phyloP scores from a whole-genome alignment of 2,329 filamentous ascomycete species.

The Exophiala lecanii-corni region DNA sequence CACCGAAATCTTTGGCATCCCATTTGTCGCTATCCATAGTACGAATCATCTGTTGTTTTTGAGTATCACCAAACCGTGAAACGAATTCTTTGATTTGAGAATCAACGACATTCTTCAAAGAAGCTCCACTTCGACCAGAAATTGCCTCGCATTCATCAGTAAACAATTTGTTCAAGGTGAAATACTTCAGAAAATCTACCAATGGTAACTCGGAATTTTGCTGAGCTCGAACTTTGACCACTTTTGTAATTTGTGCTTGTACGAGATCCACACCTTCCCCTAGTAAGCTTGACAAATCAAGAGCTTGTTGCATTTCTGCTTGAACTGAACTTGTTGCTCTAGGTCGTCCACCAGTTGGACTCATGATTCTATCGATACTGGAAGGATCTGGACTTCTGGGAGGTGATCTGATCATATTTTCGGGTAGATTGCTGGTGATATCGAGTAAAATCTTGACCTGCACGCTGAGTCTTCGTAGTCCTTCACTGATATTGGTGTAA shows the following conservation, averaged over 20 bases:
- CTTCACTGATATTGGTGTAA: conserved; percentile 84
- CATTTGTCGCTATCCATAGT: conserved; percentile 59
- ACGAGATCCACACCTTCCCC: conserved; percentile 64
- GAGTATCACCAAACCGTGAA: conserved; percentile 51
- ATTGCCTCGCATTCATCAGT: conserved; percentile 64
- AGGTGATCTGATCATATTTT: conserved; percentile 42
- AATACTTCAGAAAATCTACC: conserved; percentile 57
- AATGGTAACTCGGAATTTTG: conserved; percentile 53
- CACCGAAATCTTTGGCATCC: conserved; percentile 60
- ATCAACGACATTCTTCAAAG: conserved; percentile 58
- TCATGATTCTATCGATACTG: conserved; percentile 16
- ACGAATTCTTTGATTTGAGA: conserved; percentile 61
- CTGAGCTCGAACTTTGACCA: conserved; percentile 60
- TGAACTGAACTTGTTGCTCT: conserved; percentile 34
- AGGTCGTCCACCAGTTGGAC: conserved; percentile 17
- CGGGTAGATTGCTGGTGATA: conserved; percentile 65
- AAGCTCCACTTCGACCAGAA: conserved; percentile 56
- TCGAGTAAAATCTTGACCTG: conserved; percentile 95
- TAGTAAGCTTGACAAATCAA: conserved; percentile 62
- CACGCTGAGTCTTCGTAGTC: conserved; percentile 74
- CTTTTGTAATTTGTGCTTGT: conserved; percentile 59
- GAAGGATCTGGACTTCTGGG: conserved; percentile 41
- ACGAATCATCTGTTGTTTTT: conserved; percentile 54
- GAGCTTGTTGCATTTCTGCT: conserved; percentile 58
- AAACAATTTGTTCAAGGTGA: conserved; percentile 59